Base-by-base conservation (phyloP, 148 eudicot species). In the Vaccinium myrtillus region DNA sequence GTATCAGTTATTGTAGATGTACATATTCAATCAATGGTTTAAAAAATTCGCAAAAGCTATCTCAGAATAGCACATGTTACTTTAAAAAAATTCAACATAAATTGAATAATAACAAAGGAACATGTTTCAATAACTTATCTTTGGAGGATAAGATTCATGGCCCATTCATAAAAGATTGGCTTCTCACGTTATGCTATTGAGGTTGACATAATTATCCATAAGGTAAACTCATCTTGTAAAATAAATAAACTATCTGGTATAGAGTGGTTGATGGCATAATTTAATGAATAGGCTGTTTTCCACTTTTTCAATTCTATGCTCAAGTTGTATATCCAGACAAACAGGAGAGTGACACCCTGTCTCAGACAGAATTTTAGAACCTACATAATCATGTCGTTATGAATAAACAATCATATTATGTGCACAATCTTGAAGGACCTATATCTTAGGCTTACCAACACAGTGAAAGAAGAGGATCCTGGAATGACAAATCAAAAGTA, bases 1-100 rank as follows among this genome's bases (percentile, higher is more conserved):
- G 46, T 61, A 18, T 78, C 74, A 71, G 74, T 54, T 81, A 18
- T 84, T 83, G 77, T 83, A 79, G 58, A 61, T 77, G 55, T 81
- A 67, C 81, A 78, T 80, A 16, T 69, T 70, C 73, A 73, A 43
- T 80, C 61, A 78, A 71, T 85, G 70, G 14, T 59, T 32, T 18
- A 59, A 21, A 30, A 67, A 50, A 36, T 83, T 32, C 54, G 65
- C 76, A 71, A 79, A 83, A 77, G 79, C 78, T n/a, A 32, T 65
- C 74, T 11, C 63, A 13, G 48, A 65, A 84, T 73, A 75, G 53
- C 74, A 69, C 74, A 69, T 69, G 32, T 12, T 69, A 11, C 2
- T 61, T 27, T 27, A 4, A 69, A n/a, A 6, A 27, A 13, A 69
- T 4, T 65, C 53, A 54, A 39, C 65, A 5, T 10, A 16, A 5